These are phyloP conservation scores for Mycena filopes DNA, from an alignment of 768 basidiomycete genomes.

Conservation along the genomic window DNA sequence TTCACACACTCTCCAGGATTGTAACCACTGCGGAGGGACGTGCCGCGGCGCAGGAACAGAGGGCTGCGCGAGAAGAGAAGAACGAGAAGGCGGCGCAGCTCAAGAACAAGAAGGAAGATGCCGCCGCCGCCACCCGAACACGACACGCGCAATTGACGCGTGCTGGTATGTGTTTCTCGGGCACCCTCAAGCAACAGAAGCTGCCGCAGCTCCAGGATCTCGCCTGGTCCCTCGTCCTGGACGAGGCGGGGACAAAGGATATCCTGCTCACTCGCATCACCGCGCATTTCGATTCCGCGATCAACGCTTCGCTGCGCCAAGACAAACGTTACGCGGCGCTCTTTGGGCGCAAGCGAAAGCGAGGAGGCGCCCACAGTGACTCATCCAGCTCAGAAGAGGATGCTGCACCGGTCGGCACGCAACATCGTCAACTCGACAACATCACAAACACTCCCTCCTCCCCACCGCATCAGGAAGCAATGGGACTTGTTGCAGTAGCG, in stretches of 20 bases:
- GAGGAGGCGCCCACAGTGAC: too few species aligned
- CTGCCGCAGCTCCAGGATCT: slow-evolving; percentile 5
- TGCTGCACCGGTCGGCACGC: too few species aligned
- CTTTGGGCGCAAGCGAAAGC: slow-evolving; percentile 7
- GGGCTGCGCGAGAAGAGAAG: neutral
- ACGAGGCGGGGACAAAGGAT: neutral
- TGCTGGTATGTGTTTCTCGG: slow-evolving; percentile 3
- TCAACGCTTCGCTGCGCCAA: neutral
- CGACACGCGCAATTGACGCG: neutral
- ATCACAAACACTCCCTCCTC: too few species aligned
- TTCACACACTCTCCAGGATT: slow-evolving; percentile 6
- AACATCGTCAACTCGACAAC: too few species aligned
- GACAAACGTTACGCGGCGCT: neutral
- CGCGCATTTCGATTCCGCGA: neutral
- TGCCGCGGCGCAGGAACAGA: slow-evolving; percentile 6
- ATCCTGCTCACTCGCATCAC: neutral
- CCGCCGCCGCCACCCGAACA: slow-evolving; percentile 1
- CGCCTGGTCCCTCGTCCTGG: slow-evolving; percentile 4
- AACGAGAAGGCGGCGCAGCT: neutral
- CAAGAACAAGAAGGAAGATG: slow-evolving; percentile 1
- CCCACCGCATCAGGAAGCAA: too few species aligned
- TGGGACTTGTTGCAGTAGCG: too few species aligned
- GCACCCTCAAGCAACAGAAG: slow-evolving; percentile 17
- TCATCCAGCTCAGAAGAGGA: too few species aligned
- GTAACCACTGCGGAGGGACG: slow-evolving; percentile 1